phyloP scores from a whole-genome alignment of 1,284 basidiomycete genomes.

The Ganoderma sinense region DNA sequence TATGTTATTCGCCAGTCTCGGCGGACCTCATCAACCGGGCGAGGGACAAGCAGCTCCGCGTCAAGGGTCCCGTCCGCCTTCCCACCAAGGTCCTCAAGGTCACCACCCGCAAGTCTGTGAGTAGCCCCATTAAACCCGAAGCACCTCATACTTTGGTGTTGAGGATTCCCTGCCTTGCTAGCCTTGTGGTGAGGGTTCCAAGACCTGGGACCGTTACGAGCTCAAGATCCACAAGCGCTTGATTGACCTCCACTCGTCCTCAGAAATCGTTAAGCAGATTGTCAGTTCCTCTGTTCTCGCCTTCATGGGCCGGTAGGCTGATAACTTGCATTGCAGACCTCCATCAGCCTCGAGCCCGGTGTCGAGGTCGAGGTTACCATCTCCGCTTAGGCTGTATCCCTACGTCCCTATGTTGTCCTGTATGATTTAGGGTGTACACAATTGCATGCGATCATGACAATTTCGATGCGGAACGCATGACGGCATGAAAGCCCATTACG shows the following conservation, averaged over 20 bases:
- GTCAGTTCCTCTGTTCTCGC: slow-evolving; percentile 55
- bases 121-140: slow-evolving; percentile 39
- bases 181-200: slow-evolving; percentile 99
- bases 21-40: slow-evolving; percentile 97
- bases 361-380: slow-evolving; percentile 99
- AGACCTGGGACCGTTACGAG: slow-evolving; percentile 99
- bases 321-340: slow-evolving; percentile 67
- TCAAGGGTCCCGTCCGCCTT: slow-evolving; percentile 99
- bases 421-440: slow-evolving; percentile 28
- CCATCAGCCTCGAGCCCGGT: slow-evolving; percentile 98
- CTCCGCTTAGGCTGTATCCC: slow-evolving; percentile 56
- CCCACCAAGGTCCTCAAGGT: slow-evolving; percentile 99
- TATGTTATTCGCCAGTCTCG: slow-evolving; percentile 67
- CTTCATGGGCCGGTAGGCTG: slow-evolving; percentile 10
- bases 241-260: slow-evolving; percentile 98
- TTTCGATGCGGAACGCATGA: not conserved
- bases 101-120: slow-evolving; percentile 97
- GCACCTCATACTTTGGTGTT: not conserved
- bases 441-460: slow-evolving; percentile 14
- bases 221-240: slow-evolving; percentile 99
- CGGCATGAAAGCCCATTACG: not conserved
- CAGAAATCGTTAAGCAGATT: slow-evolving; percentile 99
- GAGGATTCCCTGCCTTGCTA: slow-evolving; percentile 41
- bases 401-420: slow-evolving; percentile 13
- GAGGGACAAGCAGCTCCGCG: slow-evolving; percentile 99